A percentile compares a stretch with the other conserved stretches of the same genome.
Conservation (phyloP, 192 early-diverging fungal genomes). For the Tieghemiomyces parasiticus region DNA sequence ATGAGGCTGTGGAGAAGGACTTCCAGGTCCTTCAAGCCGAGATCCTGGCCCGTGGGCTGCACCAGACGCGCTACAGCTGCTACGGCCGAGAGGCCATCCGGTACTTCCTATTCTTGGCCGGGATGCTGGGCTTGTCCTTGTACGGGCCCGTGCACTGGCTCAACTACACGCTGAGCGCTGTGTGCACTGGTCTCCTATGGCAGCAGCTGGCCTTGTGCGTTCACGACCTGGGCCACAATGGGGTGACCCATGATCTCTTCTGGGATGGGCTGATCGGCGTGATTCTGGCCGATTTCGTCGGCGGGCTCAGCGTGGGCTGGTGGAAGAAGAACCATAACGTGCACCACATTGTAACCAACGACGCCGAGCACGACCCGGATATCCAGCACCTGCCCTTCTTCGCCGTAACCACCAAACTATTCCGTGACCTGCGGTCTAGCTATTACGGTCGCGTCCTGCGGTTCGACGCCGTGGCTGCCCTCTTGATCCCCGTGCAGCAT, state of each 20-base stretch:
- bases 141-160: constrained; percentile 14
- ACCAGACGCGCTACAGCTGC: constrained; percentile 39
- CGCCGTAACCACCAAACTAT: constrained; percentile 66
- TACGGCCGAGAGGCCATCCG: constrained; percentile 31
- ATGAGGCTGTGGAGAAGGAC: constrained; percentile 29
- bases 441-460: constrained; percentile 72
- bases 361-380: constrained; percentile 90
- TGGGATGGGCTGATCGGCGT: constrained; percentile 75
- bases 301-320: constrained; percentile 88
- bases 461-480: constrained; percentile 60
- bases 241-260: constrained; percentile 55
- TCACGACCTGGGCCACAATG: constrained; percentile 96
- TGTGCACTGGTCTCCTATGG: constrained; percentile 61
- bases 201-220: constrained; percentile 88
- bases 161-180: constrained; percentile 26
- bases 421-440: constrained; percentile 71
- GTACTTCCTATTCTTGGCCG: constrained; percentile 25
- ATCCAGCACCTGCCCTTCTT: constrained; percentile 97
- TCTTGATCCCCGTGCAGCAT: constrained; percentile 74
- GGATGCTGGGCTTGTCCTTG: constrained; percentile 17
- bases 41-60: constrained; percentile 44
- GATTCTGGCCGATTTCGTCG: constrained; percentile 59
- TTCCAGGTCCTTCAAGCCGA: constrained; percentile 53
- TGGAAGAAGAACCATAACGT: constrained; percentile 97
- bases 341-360: constrained; percentile 93